Evolutionary conservation across 1,284 basidiomycete genomes (phyloP).

Genomic region (Pyrrhoderma lamaoense): DNA sequence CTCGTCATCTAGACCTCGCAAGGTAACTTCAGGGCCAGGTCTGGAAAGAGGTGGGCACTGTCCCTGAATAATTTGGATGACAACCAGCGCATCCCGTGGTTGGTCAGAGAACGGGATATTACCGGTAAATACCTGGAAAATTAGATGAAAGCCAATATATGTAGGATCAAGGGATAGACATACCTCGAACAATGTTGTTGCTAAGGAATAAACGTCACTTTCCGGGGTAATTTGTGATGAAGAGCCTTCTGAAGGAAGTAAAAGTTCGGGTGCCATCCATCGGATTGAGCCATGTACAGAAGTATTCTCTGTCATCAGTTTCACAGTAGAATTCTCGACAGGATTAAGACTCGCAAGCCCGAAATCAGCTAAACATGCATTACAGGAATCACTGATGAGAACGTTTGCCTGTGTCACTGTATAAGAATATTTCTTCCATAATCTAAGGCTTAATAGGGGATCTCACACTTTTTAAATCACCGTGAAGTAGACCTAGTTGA

Average conservation of each 20-base stretch:
- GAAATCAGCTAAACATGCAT: slow-evolving; percentile 10
- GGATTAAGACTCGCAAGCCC: slow-evolving; percentile 3
- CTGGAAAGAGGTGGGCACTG: not conserved
- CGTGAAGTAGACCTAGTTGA: not conserved
- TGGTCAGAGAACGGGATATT: not conserved
- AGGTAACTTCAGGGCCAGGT: not conserved
- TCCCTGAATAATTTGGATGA: slow-evolving; percentile 10
- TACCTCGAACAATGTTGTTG: slow-evolving; percentile 9
- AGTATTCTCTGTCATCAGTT: not conserved
- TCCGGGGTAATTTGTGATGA: not conserved
- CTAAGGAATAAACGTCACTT: slow-evolving; percentile 10
- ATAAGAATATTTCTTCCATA: not conserved
- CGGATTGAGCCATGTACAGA: slow-evolving; percentile 6
- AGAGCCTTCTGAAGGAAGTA: not conserved
- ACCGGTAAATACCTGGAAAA: not conserved
- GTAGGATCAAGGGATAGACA: not conserved
- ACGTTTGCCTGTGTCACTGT: slow-evolving; percentile 5
- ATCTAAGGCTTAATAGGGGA: not conserved
- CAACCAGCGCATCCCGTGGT: not conserved
- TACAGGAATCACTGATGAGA: slow-evolving; percentile 1
- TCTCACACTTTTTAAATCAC: not conserved
- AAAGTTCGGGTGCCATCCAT: slow-evolving; percentile 16
- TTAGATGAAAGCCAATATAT: not conserved
- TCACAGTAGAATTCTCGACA: not conserved
- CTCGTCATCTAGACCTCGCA: not conserved